Evolutionary conservation across 805 yeast genomes (phyloP).

Genomic region (Wickerhamiella galacta): DNA sequence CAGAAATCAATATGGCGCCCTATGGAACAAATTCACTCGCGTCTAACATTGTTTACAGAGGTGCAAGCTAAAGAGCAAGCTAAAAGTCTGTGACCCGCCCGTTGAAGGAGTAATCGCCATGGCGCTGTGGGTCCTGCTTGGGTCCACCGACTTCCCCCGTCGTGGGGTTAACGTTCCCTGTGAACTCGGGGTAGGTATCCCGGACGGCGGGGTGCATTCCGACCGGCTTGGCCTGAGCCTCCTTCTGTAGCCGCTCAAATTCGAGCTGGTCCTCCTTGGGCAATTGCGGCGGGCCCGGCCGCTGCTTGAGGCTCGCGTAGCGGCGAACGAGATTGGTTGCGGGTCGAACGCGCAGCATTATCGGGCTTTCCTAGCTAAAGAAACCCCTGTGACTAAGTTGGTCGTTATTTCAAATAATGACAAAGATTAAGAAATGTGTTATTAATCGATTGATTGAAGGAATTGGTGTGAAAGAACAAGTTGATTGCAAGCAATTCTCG

Average conservation of each 20-base stretch:
- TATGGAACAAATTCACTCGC: no score
- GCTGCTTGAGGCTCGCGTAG: slow-evolving; percentile 8
- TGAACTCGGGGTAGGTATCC: slow-evolving; percentile 82
- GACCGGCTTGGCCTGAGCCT: slow-evolving; percentile 53
- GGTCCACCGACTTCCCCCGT: slow-evolving; percentile 98
- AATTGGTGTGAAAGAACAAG: no score
- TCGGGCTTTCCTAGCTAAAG: no score
- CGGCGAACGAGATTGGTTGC: background rate
- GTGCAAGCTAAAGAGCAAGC: no score
- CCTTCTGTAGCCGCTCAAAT: slow-evolving; percentile 68
- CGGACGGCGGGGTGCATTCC: slow-evolving; percentile 47
- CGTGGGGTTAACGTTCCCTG: slow-evolving; percentile 78
- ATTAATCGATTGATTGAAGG: no score
- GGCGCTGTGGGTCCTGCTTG: slow-evolving; percentile 85
- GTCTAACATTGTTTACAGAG: no score
- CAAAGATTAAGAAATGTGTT: no score
- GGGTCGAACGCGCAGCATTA: slow-evolving; percentile 16
- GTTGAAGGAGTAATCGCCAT: slow-evolving; percentile 86
- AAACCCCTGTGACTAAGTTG: no score
- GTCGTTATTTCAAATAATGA: no score
- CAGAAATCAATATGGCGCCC: no score
- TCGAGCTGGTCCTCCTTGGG: slow-evolving; percentile 75
- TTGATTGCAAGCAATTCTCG: no score
- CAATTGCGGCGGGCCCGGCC: slow-evolving; percentile 52
- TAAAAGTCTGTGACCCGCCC: slow-evolving; percentile 93